phyloP scores from a whole-genome alignment of 768 basidiomycete genomes.

The Mycena rosella region DNA sequence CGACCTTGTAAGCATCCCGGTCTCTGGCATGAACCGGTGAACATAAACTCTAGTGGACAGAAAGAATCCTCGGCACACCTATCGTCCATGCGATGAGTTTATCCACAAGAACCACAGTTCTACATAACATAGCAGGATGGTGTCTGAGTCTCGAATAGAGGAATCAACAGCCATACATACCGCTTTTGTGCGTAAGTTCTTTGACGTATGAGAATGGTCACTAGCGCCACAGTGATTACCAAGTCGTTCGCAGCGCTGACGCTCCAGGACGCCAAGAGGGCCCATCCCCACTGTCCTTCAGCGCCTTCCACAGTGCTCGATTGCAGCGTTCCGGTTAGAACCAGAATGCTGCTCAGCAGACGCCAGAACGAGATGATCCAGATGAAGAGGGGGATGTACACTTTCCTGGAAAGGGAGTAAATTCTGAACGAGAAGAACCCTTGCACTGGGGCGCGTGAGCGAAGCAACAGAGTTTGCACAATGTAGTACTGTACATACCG shows the following conservation, averaged over 20 bases:
- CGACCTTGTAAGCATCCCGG: conserved; percentile 22
- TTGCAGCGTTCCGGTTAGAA: not conserved
- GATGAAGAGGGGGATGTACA: conserved; percentile 11
- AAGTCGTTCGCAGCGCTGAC: conserved; percentile 8
- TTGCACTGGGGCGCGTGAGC: conserved; percentile 13
- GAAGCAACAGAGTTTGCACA: not conserved
- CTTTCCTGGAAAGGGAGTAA: conserved; percentile 7
- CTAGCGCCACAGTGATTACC: conserved; percentile 4
- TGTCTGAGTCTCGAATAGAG: not conserved
- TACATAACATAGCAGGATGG: not conserved
- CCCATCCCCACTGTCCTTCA: not conserved
- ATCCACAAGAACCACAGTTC: conserved; percentile 12
- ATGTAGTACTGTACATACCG: not conserved
- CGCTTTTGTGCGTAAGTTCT: not conserved
- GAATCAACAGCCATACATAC: conserved; percentile 7
- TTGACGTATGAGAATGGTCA: conserved; percentile 3
- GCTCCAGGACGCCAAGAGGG: not conserved
- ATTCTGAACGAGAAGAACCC: conserved; percentile 17
- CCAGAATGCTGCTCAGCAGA: not conserved
- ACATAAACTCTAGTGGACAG: not conserved
- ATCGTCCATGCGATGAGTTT: conserved; percentile 20
- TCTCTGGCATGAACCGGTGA: conserved; percentile 15
- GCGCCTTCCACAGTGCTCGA: conserved; percentile 7
- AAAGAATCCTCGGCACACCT: conserved; percentile 1
- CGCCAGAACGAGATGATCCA: not conserved